Conservation (phyloP, 805 yeast genomes). For the Huiozyma naganishii region DNA sequence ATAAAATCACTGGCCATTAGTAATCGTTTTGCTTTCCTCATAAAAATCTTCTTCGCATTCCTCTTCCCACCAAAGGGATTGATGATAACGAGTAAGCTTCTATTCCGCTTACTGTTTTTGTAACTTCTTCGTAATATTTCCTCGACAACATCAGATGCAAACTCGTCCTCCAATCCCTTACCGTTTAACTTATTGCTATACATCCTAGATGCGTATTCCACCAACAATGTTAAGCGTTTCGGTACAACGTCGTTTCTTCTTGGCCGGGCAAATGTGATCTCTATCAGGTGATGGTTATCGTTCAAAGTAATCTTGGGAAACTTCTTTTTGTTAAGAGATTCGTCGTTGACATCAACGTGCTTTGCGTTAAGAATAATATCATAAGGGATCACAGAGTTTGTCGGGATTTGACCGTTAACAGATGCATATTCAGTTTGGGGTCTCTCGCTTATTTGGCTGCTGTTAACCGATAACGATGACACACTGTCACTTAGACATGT, state of each 20-base stretch:
- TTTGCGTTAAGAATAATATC: constrained; percentile 23
- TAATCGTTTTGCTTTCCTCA: constrained; percentile 53
- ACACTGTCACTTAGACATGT: constrained; percentile 24
- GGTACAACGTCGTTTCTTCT: constrained; percentile 30
- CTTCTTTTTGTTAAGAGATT: constrained; percentile 1
- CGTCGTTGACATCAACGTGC: constrained; percentile 7
- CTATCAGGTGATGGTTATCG: constrained; percentile 14
- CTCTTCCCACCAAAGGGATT: constrained; percentile 92
- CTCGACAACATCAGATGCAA: constrained; percentile 18
- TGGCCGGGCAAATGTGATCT: constrained; percentile 30
- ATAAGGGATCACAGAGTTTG: constrained; percentile 27
- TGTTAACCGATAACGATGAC: constrained; percentile 1
- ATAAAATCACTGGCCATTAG: constrained; percentile 56
- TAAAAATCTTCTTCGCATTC: constrained; percentile 49
- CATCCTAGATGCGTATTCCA: constrained; percentile 11
- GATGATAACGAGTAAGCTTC: constrained; percentile 55
- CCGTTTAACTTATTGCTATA: neutral
- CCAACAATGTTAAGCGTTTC: constrained; percentile 21
- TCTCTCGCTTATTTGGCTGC: neutral
- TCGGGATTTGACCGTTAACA: constrained; percentile 23
- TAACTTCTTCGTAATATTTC: constrained; percentile 32
- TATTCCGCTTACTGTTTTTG: constrained; percentile 29
- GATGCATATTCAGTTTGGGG: constrained; percentile 10
- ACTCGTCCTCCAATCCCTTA: constrained; percentile 1
- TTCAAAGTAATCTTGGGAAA: neutral